Evolutionary conservation across 2,329 filamentous ascomycete genomes (phyloP).

Genomic region (Orbilia brochopaga): DNA sequence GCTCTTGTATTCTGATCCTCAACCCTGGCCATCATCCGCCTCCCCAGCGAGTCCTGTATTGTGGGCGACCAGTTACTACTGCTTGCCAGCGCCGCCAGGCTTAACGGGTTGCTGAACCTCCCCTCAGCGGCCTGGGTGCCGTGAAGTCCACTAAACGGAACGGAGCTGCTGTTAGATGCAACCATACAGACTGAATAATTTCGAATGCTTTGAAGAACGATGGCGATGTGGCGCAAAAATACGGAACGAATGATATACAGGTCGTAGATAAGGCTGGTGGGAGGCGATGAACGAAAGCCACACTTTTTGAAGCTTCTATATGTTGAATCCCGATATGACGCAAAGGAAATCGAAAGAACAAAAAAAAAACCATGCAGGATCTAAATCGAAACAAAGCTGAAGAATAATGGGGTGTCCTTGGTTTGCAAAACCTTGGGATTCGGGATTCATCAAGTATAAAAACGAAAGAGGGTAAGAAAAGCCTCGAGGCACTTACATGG

Average conservation of each 20-base stretch:
- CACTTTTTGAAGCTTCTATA: slow-evolving; percentile 44
- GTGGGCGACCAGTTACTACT: slow-evolving; percentile 47
- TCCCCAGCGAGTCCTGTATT: slow-evolving; percentile 38
- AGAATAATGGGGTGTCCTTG: slow-evolving; percentile 45
- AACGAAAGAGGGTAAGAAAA: slow-evolving; percentile 51
- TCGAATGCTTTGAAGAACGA: slow-evolving; percentile 30
- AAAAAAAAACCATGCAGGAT: slow-evolving; percentile 49
- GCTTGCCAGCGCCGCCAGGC: slow-evolving; percentile 39
- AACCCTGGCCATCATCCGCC: slow-evolving; percentile 50
- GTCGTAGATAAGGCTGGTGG: slow-evolving; percentile 31
- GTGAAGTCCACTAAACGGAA: slow-evolving; percentile 50
- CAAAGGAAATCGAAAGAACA: slow-evolving; percentile 26
- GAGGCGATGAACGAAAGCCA: slow-evolving; percentile 30
- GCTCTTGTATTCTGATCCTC: slow-evolving; percentile 50
- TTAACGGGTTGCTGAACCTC: slow-evolving; percentile 50
- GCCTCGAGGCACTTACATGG: slow-evolving; percentile 49
- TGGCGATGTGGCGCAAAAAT: slow-evolving; percentile 15
- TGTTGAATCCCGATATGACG: slow-evolving; percentile 47
- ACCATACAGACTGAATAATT: slow-evolving; percentile 49
- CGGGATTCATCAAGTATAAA: slow-evolving; percentile 49
- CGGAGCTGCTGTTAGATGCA: slow-evolving; percentile 50
- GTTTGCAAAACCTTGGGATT: slow-evolving; percentile 41
- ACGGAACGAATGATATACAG: slow-evolving; percentile 19
- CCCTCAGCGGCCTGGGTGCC: slow-evolving; percentile 45
- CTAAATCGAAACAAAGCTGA: slow-evolving; percentile 46